phyloP scores from a whole-genome alignment of 2,329 filamentous ascomycete species.

The Fusarium sp. region DNA sequence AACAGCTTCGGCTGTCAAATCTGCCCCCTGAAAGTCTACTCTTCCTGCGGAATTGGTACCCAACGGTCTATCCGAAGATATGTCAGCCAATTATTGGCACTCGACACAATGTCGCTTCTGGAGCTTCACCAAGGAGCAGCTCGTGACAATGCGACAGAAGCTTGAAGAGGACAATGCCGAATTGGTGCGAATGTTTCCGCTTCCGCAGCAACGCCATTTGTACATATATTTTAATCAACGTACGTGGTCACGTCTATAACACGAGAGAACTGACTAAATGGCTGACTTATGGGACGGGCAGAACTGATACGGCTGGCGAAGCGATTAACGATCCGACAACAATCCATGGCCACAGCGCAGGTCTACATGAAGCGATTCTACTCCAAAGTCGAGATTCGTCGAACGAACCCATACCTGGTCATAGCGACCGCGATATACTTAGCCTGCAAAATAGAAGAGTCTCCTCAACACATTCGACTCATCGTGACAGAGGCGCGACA shows the following conservation, averaged over 20 bases:
- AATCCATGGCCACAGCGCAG: conserved; percentile 92
- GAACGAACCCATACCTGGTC: conserved; percentile 92
- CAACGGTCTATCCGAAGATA: conserved; percentile 49
- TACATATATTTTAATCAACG: conserved; percentile 93
- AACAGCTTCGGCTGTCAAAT: conserved; percentile 5
- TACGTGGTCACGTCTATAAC: conserved; percentile 53
- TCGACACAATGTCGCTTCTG: conserved; percentile 91
- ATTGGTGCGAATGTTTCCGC: conserved; percentile 78
- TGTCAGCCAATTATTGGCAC: conserved; percentile 97
- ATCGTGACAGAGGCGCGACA: conserved; percentile 86
- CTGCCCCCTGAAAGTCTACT: neutral
- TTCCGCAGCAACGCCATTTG: conserved; percentile 82
- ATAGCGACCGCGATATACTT: conserved; percentile 94
- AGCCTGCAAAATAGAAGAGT: conserved; percentile 98
- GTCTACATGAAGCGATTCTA: conserved; percentile 96
- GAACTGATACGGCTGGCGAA: conserved; percentile 85
- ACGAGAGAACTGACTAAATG: neutral
- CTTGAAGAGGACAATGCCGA: conserved; percentile 79
- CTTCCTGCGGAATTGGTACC: neutral
- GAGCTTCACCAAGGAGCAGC: conserved; percentile 85
- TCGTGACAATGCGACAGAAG: conserved; percentile 76
- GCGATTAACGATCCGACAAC: conserved; percentile 84
- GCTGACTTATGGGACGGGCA: conserved; percentile 44
- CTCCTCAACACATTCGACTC: conserved; percentile 92
- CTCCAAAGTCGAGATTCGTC: conserved; percentile 85